A percentile compares a stretch with the other conserved stretches of the same genome.
Evolutionary conservation across 208 protist species (phyloP).

Genomic region (Naegleria gruberi): DNA sequence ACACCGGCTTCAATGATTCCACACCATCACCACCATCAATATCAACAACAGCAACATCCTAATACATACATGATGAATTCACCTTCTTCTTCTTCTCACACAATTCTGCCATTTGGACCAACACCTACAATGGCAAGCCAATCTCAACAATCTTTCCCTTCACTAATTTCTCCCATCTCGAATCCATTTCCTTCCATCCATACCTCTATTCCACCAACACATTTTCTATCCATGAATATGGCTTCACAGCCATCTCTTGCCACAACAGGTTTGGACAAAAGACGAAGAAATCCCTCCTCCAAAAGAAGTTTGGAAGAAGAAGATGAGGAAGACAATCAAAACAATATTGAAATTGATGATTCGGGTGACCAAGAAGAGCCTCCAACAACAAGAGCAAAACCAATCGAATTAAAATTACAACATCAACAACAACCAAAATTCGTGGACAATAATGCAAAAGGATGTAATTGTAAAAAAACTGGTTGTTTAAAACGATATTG

Average conservation of each 20-base stretch:
- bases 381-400: background rate
- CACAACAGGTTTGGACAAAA: background rate
- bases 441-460: background rate
- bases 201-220: background rate
- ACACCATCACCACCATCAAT: no score
- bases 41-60: no score
- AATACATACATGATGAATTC: background rate
- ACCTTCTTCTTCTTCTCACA: background rate
- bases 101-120: background rate
- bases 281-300: background rate
- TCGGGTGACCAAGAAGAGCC: background rate
- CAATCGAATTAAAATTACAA: background rate
- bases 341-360: background rate
- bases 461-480: constrained; percentile 14
- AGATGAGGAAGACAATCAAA: background rate
- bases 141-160: background rate
- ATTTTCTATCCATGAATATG: background rate
- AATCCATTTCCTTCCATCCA: background rate
- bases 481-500: constrained; percentile 18
- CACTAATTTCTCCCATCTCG: background rate
- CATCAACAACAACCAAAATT: background rate
- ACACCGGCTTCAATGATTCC: no score
- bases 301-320: background rate
- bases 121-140: background rate
- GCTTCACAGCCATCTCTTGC: background rate